Evolutionary conservation across 805 yeast genomes (phyloP), one percentile per base, ranked within the genome.

Genomic region (Yarrowia keelungensis): DNA sequence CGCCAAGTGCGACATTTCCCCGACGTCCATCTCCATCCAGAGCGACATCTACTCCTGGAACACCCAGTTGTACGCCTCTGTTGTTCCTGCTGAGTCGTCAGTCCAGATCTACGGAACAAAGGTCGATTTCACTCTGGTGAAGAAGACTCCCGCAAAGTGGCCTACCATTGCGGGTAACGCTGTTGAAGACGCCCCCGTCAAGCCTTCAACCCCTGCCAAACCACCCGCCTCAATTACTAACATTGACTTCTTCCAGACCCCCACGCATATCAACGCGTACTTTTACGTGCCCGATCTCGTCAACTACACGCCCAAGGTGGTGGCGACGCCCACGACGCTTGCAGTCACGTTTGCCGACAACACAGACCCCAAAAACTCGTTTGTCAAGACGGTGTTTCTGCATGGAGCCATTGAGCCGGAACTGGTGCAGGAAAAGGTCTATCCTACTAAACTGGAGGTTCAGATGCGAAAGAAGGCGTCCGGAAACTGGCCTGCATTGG

Each of bases 401-500:
- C 46, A 47, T 50, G 54, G 58, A 9, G 26, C 36, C 38, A 67
- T 36, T 47, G 69, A 62, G 32, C 61, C 69, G 1, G 64, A 49
- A 12, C 50, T 59, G 39, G 49, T 61, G 43, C 73, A 12, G 64
- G 69, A 49, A 46, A 15, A 65, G 45, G 32, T 50, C 12, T 56
- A 66, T 15, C 69, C 54, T 14, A 59, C 73, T 1, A 69, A 59
- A 35, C 77, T 8, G 69, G 79, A 26, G 42, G 35, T 26, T 11
- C 69, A 9, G 88, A 89, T 72, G 94, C 95, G 12, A 74, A 87
- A 0, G 86, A 95, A 0, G 85, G 93, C 0, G 83, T 83, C 22
- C 88, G 75, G 70, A 75, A 92, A 75, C 92, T 97, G 97, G 84
- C 89, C 19, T 80, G 83, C 54, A 74, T 89, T 26, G 85, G 73